A percentile compares a stretch with the other conserved stretches of the same genome.
Conservation (phyloP, 495 filamentous ascomycete species). For the Neurospora sp. region DNA sequence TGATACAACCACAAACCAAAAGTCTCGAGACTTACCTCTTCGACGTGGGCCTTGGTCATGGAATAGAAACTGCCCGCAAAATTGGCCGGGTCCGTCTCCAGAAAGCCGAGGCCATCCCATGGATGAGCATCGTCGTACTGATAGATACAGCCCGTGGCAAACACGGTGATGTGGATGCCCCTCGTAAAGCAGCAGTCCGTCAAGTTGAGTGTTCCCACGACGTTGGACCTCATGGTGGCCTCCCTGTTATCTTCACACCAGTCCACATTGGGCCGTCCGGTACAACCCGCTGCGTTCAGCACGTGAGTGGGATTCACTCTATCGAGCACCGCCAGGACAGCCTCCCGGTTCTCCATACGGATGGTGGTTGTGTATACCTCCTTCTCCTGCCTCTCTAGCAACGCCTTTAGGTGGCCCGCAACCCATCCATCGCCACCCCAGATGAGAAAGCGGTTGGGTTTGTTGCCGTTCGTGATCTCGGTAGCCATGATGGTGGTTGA, state of each 20-base stretch:
- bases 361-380: slow-evolving; percentile 47
- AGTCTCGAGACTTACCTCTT: slow-evolving; percentile 37
- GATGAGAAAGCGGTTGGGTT: slow-evolving; percentile 40
- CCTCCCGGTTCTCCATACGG: slow-evolving; percentile 52
- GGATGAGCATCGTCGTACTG: slow-evolving; percentile 49
- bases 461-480: slow-evolving; percentile 11
- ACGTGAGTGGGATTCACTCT: slow-evolving; percentile 52
- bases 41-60: slow-evolving; percentile 53
- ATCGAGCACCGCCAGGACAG: slow-evolving; percentile 45
- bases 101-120: slow-evolving; percentile 47
- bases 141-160: slow-evolving; percentile 57
- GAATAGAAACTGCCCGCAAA: slow-evolving; percentile 60
- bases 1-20: neutral
- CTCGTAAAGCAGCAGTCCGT: slow-evolving; percentile 47
- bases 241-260: slow-evolving; percentile 62
- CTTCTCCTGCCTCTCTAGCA: slow-evolving; percentile 52
- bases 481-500: slow-evolving; percentile 13
- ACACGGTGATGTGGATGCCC: slow-evolving; percentile 52
- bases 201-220: slow-evolving; percentile 53
- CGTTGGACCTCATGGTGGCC: slow-evolving; percentile 54
- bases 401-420: slow-evolving; percentile 52
- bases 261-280: slow-evolving; percentile 60
- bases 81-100: slow-evolving; percentile 54
- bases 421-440: slow-evolving; percentile 57
- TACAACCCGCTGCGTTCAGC: slow-evolving; percentile 54